These are phyloP conservation scores for Cryptococcus maquisensis DNA, from an alignment of 1,284 basidiomycete genomes.

Conservation along the genomic window DNA sequence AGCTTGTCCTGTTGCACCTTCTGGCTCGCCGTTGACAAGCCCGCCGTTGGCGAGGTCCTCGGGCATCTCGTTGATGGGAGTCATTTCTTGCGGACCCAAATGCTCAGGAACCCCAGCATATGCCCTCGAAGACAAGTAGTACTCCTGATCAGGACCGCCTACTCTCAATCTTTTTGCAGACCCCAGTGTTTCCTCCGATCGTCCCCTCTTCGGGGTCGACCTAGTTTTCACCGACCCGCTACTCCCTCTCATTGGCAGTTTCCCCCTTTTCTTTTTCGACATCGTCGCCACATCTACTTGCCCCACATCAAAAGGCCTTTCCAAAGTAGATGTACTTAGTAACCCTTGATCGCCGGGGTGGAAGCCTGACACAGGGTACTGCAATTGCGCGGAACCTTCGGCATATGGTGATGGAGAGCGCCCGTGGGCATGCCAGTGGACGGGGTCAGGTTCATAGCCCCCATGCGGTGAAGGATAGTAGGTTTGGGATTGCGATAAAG, in stretches of 20 bases:
- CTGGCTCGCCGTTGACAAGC: neutral
- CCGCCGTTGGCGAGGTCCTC: neutral
- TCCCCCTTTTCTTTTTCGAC: constrained; percentile 13
- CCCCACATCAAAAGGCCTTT: constrained; percentile 25
- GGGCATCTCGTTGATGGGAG: constrained; percentile 13
- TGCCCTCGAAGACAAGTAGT: constrained; percentile 17
- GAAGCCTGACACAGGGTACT: neutral
- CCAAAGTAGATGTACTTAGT: constrained; percentile 17
- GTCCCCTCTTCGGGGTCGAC: constrained; percentile 23
- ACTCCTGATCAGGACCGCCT: constrained; percentile 7
- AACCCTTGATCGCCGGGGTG: constrained; percentile 10
- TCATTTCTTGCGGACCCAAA: constrained; percentile 9
- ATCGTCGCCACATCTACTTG: constrained; percentile 9
- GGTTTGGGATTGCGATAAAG: constrained; percentile 10
- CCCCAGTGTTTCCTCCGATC: constrained; percentile 2
- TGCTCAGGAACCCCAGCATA: constrained; percentile 7
- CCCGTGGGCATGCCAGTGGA: constrained; percentile 8
- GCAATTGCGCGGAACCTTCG: constrained; percentile 1
- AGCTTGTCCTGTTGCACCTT: neutral
- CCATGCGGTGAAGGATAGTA: constrained; percentile 5
- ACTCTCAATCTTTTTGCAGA: constrained; percentile 15
- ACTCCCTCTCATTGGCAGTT: constrained; percentile 7
- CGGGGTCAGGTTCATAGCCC: constrained; percentile 14
- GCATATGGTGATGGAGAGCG: constrained; percentile 11
- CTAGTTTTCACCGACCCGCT: constrained; percentile 7